phyloP scores from a whole-genome alignment of 257 asterid genomes.

The Solanum boliviense region DNA sequence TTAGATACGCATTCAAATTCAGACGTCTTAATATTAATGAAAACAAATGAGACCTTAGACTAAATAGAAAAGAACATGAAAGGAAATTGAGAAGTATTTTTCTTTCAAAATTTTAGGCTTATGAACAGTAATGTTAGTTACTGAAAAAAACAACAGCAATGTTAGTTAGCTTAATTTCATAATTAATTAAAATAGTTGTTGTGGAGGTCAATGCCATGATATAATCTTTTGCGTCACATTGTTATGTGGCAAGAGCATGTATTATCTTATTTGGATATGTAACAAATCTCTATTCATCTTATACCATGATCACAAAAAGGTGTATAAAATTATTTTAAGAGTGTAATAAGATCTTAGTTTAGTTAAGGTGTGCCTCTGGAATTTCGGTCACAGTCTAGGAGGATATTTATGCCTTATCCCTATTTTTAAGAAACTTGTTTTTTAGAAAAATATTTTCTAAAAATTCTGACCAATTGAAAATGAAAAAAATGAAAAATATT shows the following conservation, averaged over 20 bases:
- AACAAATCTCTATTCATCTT: background rate
- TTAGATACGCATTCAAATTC: too few species aligned
- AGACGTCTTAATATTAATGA: too few species aligned
- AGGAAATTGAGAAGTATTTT: background rate
- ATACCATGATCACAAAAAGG: background rate
- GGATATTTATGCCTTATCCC: too few species aligned
- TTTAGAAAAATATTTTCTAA: background rate
- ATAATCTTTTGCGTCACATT: background rate
- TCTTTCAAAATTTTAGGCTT: background rate
- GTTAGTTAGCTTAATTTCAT: background rate
- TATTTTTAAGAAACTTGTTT: too few species aligned
- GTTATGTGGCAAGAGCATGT: background rate
- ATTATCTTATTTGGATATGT: too few species aligned
- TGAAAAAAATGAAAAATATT: too few species aligned
- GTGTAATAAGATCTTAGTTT: too few species aligned
- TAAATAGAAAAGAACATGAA: background rate
- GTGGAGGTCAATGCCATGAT: background rate
- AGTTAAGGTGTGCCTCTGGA: too few species aligned
- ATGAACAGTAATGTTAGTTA: background rate
- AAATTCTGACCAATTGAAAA: background rate
- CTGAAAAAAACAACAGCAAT: background rate
- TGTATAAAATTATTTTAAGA: too few species aligned
- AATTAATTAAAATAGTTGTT: background rate
- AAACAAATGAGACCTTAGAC: too few species aligned
- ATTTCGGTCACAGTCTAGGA: too few species aligned